Conservation (phyloP, 331 rosid species). For the Saraca asoca region DNA sequence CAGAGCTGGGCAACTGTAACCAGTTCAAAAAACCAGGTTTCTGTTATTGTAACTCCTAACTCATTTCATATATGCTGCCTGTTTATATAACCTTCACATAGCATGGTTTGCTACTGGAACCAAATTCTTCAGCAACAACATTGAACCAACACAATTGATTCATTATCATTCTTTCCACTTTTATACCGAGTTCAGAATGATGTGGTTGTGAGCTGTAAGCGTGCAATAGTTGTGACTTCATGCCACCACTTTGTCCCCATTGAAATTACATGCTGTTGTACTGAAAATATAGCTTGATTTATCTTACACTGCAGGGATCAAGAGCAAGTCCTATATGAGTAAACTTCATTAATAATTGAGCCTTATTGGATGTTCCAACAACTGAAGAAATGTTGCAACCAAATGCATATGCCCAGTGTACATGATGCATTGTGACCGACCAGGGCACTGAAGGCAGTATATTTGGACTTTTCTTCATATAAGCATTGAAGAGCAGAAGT, state of each 20-base stretch:
- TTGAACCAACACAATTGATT: too few relatives aligned
- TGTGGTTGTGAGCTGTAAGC: too few relatives aligned
- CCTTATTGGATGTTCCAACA: slow-evolving; percentile 9
- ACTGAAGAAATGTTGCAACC: slow-evolving; percentile 18
- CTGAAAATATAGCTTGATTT: slow-evolving; percentile 5
- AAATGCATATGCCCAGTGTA: background rate
- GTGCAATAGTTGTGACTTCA: too few relatives aligned
- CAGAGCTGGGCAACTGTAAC: slow-evolving; percentile 44
- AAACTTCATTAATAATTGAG: slow-evolving; percentile 3
- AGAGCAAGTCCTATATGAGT: slow-evolving; percentile 58
- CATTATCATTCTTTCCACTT: too few relatives aligned
- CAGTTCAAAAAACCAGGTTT: slow-evolving; percentile 59
- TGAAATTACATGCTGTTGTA: background rate
- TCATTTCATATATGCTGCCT: too few relatives aligned
- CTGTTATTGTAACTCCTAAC: background rate
- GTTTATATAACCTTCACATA: background rate
- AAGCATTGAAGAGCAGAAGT: slow-evolving; percentile 2
- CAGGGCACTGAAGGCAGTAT: background rate
- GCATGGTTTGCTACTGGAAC: too few relatives aligned
- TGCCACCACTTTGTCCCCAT: background rate
- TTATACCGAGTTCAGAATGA: too few relatives aligned
- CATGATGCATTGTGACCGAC: background rate
- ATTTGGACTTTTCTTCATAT: slow-evolving; percentile 1
- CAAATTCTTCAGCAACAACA: too few relatives aligned
- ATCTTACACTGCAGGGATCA: slow-evolving; percentile 42